phyloP scores from a whole-genome alignment of 208 protist genomes.

The Blechomonas ayalai region DNA sequence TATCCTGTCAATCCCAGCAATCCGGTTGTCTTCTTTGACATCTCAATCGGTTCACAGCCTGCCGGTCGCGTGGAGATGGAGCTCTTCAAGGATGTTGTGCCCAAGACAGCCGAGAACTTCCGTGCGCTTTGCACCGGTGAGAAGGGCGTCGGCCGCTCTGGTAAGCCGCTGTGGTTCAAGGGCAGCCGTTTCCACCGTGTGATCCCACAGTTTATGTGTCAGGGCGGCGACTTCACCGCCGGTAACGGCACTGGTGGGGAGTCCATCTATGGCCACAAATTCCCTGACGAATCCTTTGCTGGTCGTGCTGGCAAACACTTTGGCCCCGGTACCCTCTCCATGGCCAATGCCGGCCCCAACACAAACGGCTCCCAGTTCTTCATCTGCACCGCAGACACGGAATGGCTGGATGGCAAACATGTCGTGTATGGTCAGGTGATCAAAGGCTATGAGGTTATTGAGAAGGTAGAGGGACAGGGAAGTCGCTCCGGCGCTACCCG shows the following conservation, averaged over 20 bases:
- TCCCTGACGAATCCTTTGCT: conserved; percentile 92
- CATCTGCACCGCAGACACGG: conserved; percentile 52
- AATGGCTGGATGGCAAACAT: conserved; percentile 91
- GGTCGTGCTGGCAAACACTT: conserved; percentile 77
- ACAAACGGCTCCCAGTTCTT: conserved; percentile 88
- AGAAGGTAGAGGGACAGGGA: conserved; percentile 64
- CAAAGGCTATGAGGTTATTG: conserved; percentile 81
- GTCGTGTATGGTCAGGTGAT: conserved; percentile 93
- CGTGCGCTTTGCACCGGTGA: conserved; percentile 90
- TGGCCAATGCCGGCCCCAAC: conserved; percentile 69
- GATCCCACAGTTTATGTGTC: conserved; percentile 92
- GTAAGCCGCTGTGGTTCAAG: conserved; percentile 94
- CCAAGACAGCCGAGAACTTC: conserved; percentile 95
- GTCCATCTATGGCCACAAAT: conserved; percentile 90
- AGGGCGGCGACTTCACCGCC: conserved; percentile 95
- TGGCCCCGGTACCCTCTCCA: conserved; percentile 56
- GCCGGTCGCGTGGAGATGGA: conserved; percentile 90
- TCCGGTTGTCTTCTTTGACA: conserved; percentile 90
- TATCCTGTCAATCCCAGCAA: conserved; percentile 75
- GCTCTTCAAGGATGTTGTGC: conserved; percentile 86
- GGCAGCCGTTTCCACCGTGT: conserved; percentile 94
- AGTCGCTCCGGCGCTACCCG: conserved; percentile 64
- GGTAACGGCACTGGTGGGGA: conserved; percentile 90
- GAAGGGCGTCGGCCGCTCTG: conserved; percentile 72
- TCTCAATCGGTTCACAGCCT: conserved; percentile 78